Conservation (phyloP, 495 filamentous ascomycete species). For the Choiromyces venosus region DNA sequence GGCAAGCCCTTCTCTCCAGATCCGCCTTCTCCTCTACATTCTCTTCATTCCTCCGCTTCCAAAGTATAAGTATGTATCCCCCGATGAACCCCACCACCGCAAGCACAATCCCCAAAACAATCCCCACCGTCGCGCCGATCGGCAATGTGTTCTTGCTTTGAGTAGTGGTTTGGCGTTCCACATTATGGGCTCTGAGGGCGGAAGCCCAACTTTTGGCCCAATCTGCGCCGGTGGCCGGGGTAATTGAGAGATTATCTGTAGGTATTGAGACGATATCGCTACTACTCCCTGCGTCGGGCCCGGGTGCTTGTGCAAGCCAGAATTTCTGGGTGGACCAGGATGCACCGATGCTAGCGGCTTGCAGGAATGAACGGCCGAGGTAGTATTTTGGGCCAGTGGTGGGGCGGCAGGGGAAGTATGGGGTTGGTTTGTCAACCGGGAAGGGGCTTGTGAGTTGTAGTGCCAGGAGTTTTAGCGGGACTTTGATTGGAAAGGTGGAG, state of each 20-base stretch:
- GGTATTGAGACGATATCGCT: constrained; percentile 9
- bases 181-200: background rate
- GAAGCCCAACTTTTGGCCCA: constrained; percentile 5
- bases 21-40: too few relatives aligned
- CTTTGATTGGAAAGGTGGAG: constrained; percentile 47
- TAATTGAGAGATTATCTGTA: constrained; percentile 2
- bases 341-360: constrained; percentile 54
- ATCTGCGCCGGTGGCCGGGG: constrained; percentile 4
- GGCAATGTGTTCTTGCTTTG: too few relatives aligned
- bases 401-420: constrained; percentile 53
- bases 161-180: too few relatives aligned
- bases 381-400: constrained; percentile 37
- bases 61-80: too few relatives aligned
- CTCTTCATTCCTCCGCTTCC: too few relatives aligned
- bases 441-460: constrained; percentile 50
- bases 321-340: constrained; percentile 49
- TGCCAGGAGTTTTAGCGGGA: constrained; percentile 52
- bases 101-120: too few relatives aligned
- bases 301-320: constrained; percentile 52
- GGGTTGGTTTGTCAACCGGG: constrained; percentile 45
- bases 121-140: too few relatives aligned
- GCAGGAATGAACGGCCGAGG: constrained; percentile 55
- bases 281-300: constrained; percentile 38
- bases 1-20: too few relatives aligned
- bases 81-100: too few relatives aligned